Percentiles rank a stretch among this genome's conserved stretches.
phyloP scores from a whole-genome alignment of 2,329 filamentous ascomycete genomes.

The Colletotrichum orbiculare region DNA sequence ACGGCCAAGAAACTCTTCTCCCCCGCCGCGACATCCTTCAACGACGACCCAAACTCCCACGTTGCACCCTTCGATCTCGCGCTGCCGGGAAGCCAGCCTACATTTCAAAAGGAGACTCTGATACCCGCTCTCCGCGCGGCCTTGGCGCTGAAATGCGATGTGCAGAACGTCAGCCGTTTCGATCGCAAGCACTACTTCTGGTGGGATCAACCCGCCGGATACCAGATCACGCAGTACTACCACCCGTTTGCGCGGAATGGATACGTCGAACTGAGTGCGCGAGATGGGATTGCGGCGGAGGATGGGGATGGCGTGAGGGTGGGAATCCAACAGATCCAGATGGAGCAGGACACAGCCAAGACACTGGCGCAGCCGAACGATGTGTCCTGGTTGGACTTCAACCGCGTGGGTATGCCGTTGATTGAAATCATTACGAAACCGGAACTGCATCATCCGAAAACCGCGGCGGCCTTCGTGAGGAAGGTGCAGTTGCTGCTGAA shows the following conservation, averaged over 20 bases:
- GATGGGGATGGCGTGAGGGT: slow-evolving; percentile 78
- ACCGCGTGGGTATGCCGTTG: slow-evolving; percentile 88
- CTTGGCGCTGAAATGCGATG: slow-evolving; percentile 81
- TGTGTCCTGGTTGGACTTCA: slow-evolving; percentile 88
- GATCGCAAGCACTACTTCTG: slow-evolving; percentile 99
- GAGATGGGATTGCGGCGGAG: slow-evolving; percentile 83
- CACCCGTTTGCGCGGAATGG: slow-evolving; percentile 77
- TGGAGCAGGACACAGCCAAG: slow-evolving; percentile 98
- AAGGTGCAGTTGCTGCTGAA: slow-evolving; percentile 87
- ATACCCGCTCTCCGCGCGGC: slow-evolving; percentile 93
- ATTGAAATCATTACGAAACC: slow-evolving; percentile 96
- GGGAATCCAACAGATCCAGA: slow-evolving; percentile 92
- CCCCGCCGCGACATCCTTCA: slow-evolving; percentile 70
- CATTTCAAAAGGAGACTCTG: slow-evolving; percentile 84
- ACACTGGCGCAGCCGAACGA: slow-evolving; percentile 82
- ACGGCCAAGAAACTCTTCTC: slow-evolving; percentile 92
- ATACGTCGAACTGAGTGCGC: slow-evolving; percentile 72
- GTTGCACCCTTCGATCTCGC: slow-evolving; percentile 90
- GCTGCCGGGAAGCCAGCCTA: slow-evolving; percentile 87
- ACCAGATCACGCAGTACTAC: slow-evolving; percentile 98
- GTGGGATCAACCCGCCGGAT: slow-evolving; percentile 95
- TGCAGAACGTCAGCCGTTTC: slow-evolving; percentile 83
- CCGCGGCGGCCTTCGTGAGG: slow-evolving; percentile 87
- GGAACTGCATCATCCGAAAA: slow-evolving; percentile 86
- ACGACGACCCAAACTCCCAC: slow-evolving; percentile 82